Percentiles rank a stretch among this genome's conserved stretches.
These are phyloP conservation scores for Arthromyces matolae DNA, from an alignment of 768 basidiomycete species.

Conservation along the genomic window DNA sequence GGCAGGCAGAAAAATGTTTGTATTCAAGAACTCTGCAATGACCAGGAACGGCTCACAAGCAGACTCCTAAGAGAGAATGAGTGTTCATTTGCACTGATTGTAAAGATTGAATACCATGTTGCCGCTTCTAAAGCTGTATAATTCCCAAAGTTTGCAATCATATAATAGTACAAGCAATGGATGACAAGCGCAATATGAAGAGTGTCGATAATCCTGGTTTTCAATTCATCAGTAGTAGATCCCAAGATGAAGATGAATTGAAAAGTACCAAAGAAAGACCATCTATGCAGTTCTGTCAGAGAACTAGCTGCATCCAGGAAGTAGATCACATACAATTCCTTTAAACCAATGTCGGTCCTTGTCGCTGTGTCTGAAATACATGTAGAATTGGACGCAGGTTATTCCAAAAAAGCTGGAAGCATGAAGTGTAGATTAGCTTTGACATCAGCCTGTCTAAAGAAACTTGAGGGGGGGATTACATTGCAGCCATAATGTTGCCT, in stretches of 20 bases:
- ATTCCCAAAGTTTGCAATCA: conserved; percentile 12
- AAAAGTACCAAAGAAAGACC: conserved; percentile 6
- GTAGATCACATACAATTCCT: conserved; percentile 6
- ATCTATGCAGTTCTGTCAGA: not conserved
- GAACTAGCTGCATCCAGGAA: too few species aligned
- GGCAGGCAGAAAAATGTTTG: not conserved
- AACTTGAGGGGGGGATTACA: not conserved
- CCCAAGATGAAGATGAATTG: not conserved
- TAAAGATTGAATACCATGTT: too few species aligned
- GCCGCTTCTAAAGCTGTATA: not conserved
- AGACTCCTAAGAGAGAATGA: too few species aligned
- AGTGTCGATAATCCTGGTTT: conserved; percentile 7
- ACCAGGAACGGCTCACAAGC: conserved; percentile 6
- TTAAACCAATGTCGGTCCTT: conserved; percentile 8
- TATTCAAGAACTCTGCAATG: not conserved
- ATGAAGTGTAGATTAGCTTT: not conserved
- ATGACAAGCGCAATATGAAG: conserved; percentile 8
- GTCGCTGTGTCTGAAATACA: conserved; percentile 2
- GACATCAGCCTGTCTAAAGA: conserved; percentile 30
- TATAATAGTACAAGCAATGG: conserved; percentile 8
- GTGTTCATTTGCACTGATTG: too few species aligned
- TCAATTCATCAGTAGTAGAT: not conserved
- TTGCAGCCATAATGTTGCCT: conserved; percentile 7
- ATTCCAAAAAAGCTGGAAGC: conserved; percentile 8
- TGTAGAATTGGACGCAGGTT: conserved; percentile 8